A percentile compares a stretch with the other conserved stretches of the same genome.
Conservation (phyloP, 2,329 filamentous ascomycete genomes). For the Fusarium albosuccineum region DNA sequence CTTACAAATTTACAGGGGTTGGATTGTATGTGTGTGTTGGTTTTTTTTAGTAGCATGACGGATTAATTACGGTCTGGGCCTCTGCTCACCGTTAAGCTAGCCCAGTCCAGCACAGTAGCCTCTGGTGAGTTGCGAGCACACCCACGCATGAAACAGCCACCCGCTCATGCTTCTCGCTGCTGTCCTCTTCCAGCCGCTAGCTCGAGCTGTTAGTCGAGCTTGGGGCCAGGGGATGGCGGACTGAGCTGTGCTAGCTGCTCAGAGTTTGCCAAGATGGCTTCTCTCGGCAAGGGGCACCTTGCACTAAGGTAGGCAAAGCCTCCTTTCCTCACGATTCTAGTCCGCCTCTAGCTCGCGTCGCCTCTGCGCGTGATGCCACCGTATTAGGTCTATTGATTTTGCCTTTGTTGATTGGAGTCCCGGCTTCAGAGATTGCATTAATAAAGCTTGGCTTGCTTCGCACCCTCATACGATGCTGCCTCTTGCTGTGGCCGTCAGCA, state of each 20-base stretch:
- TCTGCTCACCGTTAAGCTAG: constrained; percentile 37
- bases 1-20: too few species aligned
- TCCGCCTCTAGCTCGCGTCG: constrained; percentile 24
- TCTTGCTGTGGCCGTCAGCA: constrained; percentile 1
- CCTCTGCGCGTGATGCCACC: constrained; percentile 34
- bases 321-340: constrained; percentile 30
- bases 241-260: not conserved
- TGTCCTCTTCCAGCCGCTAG: constrained; percentile 5
- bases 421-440: constrained; percentile 5
- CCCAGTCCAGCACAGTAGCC: constrained; percentile 10
- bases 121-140: constrained; percentile 18
- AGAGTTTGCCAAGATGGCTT: constrained; percentile 3
- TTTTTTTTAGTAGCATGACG: constrained; percentile 42
- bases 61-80: constrained; percentile 38
- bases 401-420: constrained; percentile 13
- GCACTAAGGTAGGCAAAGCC: constrained; percentile 9
- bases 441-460: constrained; percentile 6
- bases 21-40: not conserved
- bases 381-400: constrained; percentile 27
- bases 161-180: constrained; percentile 20
- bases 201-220: constrained; percentile 2
- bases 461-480: constrained; percentile 16
- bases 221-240: not conserved
- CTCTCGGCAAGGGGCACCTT: constrained; percentile 25
- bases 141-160: constrained; percentile 38